Evolutionary conservation across 2,329 filamentous ascomycete species (phyloP).

Genomic region (Mariannaea elegans): DNA sequence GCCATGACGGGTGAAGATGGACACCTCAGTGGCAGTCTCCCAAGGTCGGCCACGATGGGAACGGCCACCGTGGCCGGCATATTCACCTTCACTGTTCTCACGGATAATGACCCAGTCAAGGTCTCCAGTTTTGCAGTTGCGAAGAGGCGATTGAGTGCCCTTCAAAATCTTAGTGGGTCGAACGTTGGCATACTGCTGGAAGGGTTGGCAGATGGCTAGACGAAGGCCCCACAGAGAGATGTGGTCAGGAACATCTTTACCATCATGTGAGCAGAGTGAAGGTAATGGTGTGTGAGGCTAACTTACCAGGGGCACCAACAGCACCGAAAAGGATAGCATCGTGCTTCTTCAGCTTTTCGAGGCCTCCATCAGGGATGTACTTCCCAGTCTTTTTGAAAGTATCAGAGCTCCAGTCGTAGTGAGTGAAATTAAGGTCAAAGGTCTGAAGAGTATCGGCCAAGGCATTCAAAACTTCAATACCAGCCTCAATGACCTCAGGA

Average conservation of each 20-base stretch:
- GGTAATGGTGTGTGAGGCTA: not conserved
- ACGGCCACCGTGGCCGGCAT: constrained; percentile 70
- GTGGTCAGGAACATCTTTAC: constrained; percentile 67
- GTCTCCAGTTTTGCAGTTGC: constrained; percentile 60
- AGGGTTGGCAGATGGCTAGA: constrained; percentile 69
- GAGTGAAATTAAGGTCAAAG: constrained; percentile 69
- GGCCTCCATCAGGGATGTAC: constrained; percentile 52
- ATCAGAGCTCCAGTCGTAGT: constrained; percentile 74
- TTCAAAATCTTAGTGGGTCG: constrained; percentile 69
- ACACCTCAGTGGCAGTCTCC: constrained; percentile 69
- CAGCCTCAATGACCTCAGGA: constrained; percentile 67
- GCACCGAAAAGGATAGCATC: constrained; percentile 73
- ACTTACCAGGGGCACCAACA: constrained; percentile 63
- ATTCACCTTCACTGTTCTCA: constrained; percentile 74
- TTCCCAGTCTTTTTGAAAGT: constrained; percentile 72
- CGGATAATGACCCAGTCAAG: constrained; percentile 73
- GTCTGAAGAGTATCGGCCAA: constrained; percentile 60
- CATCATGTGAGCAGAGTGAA: not conserved
- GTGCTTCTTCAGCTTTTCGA: constrained; percentile 47
- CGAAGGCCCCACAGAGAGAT: constrained; percentile 72
- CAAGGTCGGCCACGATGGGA: constrained; percentile 66
- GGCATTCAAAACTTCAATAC: constrained; percentile 67
- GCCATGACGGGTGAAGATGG: constrained; percentile 68
- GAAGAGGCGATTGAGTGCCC: constrained; percentile 66
- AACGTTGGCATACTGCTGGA: constrained; percentile 74